Percentiles rank a stretch among this genome's conserved stretches.
Evolutionary conservation across 345 rosid genomes (phyloP).

Genomic region (Streptanthus diversifolius): DNA sequence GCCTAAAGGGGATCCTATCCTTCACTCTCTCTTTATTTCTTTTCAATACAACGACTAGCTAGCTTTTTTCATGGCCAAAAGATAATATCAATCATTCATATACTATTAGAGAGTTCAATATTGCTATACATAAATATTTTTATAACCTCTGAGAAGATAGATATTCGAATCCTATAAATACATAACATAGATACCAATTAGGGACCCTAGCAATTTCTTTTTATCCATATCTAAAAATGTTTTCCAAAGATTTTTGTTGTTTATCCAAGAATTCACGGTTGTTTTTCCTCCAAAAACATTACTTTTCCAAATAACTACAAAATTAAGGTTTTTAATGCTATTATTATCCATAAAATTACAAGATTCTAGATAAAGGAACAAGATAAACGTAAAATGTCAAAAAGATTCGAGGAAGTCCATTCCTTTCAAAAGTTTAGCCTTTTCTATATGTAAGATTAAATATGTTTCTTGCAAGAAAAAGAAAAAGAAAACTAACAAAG

Average conservation of each 20-base stretch:
- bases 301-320: neutral
- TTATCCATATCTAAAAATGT: neutral
- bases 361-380: neutral
- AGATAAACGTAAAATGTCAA: neutral
- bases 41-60: neutral
- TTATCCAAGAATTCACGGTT: neutral
- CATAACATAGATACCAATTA: neutral
- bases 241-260: neutral
- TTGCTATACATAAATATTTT: neutral
- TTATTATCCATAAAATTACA: neutral
- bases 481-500: neutral
- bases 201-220: too few relatives aligned
- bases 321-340: neutral
- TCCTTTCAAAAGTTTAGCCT: neutral
- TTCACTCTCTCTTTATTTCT: neutral
- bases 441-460: neutral
- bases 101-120: neutral
- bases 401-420: neutral
- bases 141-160: neutral
- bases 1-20: slow-evolving; percentile 2
- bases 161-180: neutral
- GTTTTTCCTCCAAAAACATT: neutral
- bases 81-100: neutral
- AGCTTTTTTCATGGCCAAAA: neutral
- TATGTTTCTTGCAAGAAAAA: neutral